These are phyloP conservation scores for Trametes polyzona DNA, from an alignment of 1,284 basidiomycete genomes.

Conservation along the genomic window DNA sequence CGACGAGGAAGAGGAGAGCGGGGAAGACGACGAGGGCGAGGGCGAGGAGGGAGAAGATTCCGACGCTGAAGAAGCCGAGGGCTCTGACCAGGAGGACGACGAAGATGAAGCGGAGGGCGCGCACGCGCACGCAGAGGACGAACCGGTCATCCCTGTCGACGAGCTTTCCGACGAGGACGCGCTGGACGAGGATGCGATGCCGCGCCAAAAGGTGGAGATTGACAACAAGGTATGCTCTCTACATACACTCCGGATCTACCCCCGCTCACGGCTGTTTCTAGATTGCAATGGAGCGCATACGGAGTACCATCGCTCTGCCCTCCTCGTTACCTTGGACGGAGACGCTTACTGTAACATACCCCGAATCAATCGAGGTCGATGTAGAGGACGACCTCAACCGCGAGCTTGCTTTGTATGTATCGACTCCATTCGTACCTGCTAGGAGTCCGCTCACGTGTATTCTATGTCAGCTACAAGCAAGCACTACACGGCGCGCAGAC, in stretches of 20 bases:
- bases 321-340: slow-evolving; percentile 85
- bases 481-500: slow-evolving; percentile 82
- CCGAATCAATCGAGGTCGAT: slow-evolving; percentile 76
- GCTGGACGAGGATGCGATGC: slow-evolving; percentile 79
- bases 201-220: slow-evolving; percentile 80
- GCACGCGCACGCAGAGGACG: slow-evolving; percentile 31
- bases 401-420: slow-evolving; percentile 88
- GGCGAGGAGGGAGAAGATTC: slow-evolving; percentile 34
- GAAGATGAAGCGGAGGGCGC: slow-evolving; percentile 39
- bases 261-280: slow-evolving; percentile 34
- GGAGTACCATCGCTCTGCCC: slow-evolving; percentile 78
- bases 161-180: slow-evolving; percentile 57
- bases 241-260: too few relatives aligned
- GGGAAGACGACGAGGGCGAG: slow-evolving; percentile 22
- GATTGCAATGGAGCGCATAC: slow-evolving; percentile 83
- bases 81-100: slow-evolving; percentile 29
- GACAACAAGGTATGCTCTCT: slow-evolving; percentile 71
- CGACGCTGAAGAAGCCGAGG: slow-evolving; percentile 38
- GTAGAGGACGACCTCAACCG: slow-evolving; percentile 90
- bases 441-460: background rate
- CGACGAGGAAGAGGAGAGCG: slow-evolving; percentile 40
- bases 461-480: slow-evolving; percentile 84
- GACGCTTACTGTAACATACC: slow-evolving; percentile 77
- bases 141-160: slow-evolving; percentile 65
- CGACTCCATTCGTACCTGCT: background rate